Evolutionary conservation across 345 rosid genomes (phyloP), one percentile per base, ranked within the genome.

Genomic region (Brassica cretica): DNA sequence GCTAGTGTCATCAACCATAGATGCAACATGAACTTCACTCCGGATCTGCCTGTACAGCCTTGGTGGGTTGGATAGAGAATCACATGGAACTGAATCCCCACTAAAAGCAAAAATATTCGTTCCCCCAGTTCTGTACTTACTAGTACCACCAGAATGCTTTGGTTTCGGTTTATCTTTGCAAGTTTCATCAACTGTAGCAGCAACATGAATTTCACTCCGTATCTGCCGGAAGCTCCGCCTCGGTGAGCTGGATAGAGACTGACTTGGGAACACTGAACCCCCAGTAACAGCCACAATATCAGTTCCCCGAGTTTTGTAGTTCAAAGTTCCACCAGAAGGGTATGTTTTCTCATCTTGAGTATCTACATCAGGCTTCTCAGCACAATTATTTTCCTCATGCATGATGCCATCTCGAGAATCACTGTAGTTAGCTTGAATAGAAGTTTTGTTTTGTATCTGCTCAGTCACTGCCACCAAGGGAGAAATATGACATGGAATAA

Each of bases 341-440:
- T 73, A 73, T 25, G 37, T 16, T 78, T 67, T 68, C 59, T 60
- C 78, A 49, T 72, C 69, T 46, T 72, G 63, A 19, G 21, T n/a
- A 44, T 66, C 55, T 32, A 60, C 65, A 39, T 46, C 65, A 24
- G 63, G 16, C 8, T 63, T 79, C 56, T 68, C 70, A 51, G 56
- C 64, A 60, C 71, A 58, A 44, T 35, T 60, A 55, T 44, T 78
- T 83, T 85, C 91, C 64, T 68, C 63, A 73, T 66, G 67, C 74
- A 71, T 68, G 63, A 77, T 61, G 37, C 77, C 80, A 65, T 29
- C 70, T 67, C 6, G 53, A 12, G 53, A 46, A 8, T 75, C 65
- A 62, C 32, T 64, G 44, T 53, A 81, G 25, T 67, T 24, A 71
- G 68, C 65, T 60, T 70, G 51, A 81, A 62, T 71, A 59, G 79